phyloP scores from a whole-genome alignment of 805 yeast species.

The Yamadazyma nakazawae region DNA sequence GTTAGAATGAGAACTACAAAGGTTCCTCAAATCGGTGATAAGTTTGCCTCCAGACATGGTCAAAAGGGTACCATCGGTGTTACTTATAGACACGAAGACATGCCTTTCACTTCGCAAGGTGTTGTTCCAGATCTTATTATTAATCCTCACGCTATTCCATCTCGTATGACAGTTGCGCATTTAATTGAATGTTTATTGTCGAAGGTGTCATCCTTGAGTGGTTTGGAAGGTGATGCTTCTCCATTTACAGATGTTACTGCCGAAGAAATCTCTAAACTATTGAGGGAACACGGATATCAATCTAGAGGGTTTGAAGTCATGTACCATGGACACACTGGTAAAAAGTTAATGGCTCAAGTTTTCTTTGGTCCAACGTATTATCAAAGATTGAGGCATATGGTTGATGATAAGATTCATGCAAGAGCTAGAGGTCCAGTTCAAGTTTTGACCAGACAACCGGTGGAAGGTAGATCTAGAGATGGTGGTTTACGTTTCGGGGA shows the following conservation, averaged over 20 bases:
- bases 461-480: constrained; percentile 98
- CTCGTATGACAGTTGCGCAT: constrained; percentile 99
- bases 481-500: constrained; percentile 99
- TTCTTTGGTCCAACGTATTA: constrained; percentile 99
- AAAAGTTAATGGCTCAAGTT: constrained; percentile 94
- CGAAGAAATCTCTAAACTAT: constrained; percentile 87
- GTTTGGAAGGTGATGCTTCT: constrained; percentile 98
- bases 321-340: constrained; percentile 99
- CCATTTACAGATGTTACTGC: constrained; percentile 99
- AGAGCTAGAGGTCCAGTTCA: constrained; percentile 99
- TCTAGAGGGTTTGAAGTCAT: constrained; percentile 98
- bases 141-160: constrained; percentile 99
- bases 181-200: constrained; percentile 96
- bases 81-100: constrained; percentile 96
- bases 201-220: constrained; percentile 91
- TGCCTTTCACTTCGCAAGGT: constrained; percentile 97
- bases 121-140: constrained; percentile 95
- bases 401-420: constrained; percentile 97
- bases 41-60: constrained; percentile 99
- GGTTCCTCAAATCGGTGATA: constrained; percentile 98
- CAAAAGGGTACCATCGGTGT: constrained; percentile 99
- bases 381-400: constrained; percentile 99
- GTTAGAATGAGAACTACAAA: constrained; percentile 99
- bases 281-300: constrained; percentile 95
- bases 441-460: constrained; percentile 96